Conservation (phyloP, 1,284 basidiomycete species). For the Puccinia hordei region DNA sequence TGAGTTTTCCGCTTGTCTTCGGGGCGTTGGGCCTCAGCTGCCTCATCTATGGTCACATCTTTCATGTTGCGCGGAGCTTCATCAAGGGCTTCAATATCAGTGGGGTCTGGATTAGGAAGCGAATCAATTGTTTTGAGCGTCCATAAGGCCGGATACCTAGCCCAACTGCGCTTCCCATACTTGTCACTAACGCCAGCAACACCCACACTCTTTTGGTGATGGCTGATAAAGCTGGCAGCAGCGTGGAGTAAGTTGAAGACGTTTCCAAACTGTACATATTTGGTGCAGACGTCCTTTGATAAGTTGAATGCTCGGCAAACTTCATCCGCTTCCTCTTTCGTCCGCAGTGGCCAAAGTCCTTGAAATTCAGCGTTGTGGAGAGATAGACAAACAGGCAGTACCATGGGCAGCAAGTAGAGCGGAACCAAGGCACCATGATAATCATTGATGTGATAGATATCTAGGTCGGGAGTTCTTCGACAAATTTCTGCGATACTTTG, state of each 20-base stretch:
- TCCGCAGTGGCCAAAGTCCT: conserved; percentile 87
- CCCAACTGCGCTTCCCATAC: conserved; percentile 91
- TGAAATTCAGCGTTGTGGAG: conserved; percentile 95
- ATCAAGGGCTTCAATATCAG: conserved; percentile 86
- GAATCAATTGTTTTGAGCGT: conserved; percentile 91
- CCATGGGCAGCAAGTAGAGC: conserved; percentile 83
- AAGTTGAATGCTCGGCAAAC: conserved; percentile 95
- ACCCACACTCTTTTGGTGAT: conserved; percentile 85
- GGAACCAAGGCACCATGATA: conserved; percentile 88
- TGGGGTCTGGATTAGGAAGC: conserved; percentile 77
- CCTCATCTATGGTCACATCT: conserved; percentile 74
- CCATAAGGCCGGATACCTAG: conserved; percentile 89
- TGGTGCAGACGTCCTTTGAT: conserved; percentile 87
- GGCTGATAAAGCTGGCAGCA: conserved; percentile 83
- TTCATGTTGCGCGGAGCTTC: conserved; percentile 72
- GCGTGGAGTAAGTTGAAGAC: conserved; percentile 92
- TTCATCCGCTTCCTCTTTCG: conserved; percentile 95
- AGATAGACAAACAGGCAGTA: conserved; percentile 84
- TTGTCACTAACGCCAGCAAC: conserved; percentile 95
- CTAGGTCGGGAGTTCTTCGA: conserved; percentile 77
- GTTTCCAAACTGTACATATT: conserved; percentile 94
- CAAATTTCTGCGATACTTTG: conserved; percentile 88
- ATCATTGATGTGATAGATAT: conserved; percentile 81
- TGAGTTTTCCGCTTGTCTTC: conserved; percentile 86
- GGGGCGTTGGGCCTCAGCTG: conserved; percentile 81